Conservation (phyloP, 2,329 filamentous ascomycete species). For the Phyllosticta citriasiana region DNA sequence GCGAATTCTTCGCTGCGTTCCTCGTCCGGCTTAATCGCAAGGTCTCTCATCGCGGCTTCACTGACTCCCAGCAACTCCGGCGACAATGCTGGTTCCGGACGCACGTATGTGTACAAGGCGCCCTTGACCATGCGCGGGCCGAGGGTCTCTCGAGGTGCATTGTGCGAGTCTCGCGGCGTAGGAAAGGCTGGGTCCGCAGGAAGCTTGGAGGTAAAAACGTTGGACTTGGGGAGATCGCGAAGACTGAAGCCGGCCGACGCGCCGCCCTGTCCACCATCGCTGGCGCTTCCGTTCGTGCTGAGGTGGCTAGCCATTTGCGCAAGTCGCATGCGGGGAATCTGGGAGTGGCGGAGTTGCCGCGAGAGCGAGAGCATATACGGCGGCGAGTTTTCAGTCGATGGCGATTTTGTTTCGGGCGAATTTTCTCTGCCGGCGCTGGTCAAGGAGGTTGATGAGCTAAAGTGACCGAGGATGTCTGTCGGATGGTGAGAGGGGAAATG, state of each 20-base stretch:
- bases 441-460: neutral
- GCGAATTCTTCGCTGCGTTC: slow-evolving; percentile 64
- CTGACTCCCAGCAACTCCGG: slow-evolving; percentile 78
- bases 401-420: neutral
- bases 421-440: neutral
- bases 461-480: neutral
- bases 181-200: slow-evolving; percentile 70
- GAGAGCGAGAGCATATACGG: slow-evolving; percentile 15
- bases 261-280: neutral
- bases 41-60: slow-evolving; percentile 63
- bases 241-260: slow-evolving; percentile 24
- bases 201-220: slow-evolving; percentile 54
- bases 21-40: slow-evolving; percentile 64
- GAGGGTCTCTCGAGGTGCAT: slow-evolving; percentile 65
- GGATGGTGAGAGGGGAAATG: neutral
- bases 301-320: slow-evolving; percentile 37
- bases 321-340: slow-evolving; percentile 22
- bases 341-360: slow-evolving; percentile 10
- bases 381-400: neutral
- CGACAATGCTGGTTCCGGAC: slow-evolving; percentile 61
- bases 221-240: slow-evolving; percentile 51
- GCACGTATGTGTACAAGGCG: slow-evolving; percentile 83
- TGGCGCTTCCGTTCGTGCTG: slow-evolving; percentile 14
- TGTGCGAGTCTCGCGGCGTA: slow-evolving; percentile 71
- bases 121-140: slow-evolving; percentile 73